Base-by-base conservation (phyloP, 2,329 filamentous ascomycete species). In the Xylariaceae sp. region DNA sequence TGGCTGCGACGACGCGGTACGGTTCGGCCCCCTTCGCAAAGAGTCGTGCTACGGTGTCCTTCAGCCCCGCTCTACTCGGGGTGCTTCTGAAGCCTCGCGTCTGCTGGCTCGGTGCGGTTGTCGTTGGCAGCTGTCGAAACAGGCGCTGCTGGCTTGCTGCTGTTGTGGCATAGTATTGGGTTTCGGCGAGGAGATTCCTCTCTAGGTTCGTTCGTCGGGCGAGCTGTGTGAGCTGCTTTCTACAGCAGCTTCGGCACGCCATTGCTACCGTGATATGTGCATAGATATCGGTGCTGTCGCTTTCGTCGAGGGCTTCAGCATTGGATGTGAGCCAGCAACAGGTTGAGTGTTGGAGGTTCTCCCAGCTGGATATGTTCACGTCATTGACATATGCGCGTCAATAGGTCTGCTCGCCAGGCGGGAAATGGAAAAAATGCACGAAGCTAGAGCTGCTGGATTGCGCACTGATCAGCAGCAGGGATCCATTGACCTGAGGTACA, bases 1-100 rank as follows among this genome's bases (percentile, higher is more conserved):
- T 93, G 38, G 81, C 79, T 45, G 81, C 83, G 59, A 93, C 87
- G 26, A 89, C 86, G 41, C 85, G 78, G 62, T 96, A 96, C 11
- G 70, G 65, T 44, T 72, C 63, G 26, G 45, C 40, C 2, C 52
- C 41, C 8, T 11, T 48, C 15, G 13, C 22, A 11, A 26, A 11
- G 22, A 26, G 6, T 26, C 22, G 22, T 26, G 22, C 11, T 6
- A 71, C 13, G 18, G n/a, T 35, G 19, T 54, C 38, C 32, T 43
- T 33, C n/a, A 57, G 13, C 2, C 65, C 52, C 3, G 49, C 55
- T 34, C 60, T 57, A 13, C 52, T 42, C 13, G 56, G 44, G 18
- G 70, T 64, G 47, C 47, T 63, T 53, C 61, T 60, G 43, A 74
- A 68, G 19, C 50, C 50, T 34, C 71, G 62, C 44, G 48, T 48